Base-by-base conservation (phyloP, 768 basidiomycete species). In the Suillus variegatus region DNA sequence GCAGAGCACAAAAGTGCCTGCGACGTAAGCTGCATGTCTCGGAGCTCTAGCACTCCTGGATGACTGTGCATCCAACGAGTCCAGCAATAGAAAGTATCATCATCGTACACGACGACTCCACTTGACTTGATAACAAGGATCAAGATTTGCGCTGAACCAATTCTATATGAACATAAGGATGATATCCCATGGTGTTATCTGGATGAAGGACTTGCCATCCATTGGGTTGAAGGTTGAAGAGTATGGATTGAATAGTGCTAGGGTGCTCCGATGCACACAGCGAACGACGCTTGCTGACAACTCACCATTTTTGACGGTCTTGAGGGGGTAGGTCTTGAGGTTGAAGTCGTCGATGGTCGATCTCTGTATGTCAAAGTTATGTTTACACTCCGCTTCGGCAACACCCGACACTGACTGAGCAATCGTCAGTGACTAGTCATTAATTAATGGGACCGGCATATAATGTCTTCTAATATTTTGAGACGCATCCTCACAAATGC, bases 221-320 rank as follows among this genome's bases (percentile, higher is more conserved):
- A 85, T 80, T 83, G 75, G 72, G 74, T 73, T 52, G 63, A 35
- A 41, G 16, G 36, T 60, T 32, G 64, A 68, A 66, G 43, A 61
- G 74, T 75, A 79, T 75, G 74, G 76, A 78, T 70, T 77, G 75
- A 77, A 74, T 75, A 70, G 72, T 71, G 68, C 78, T 74, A 79
- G 78, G 79, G 77, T 18, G 6, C 77, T 79, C 83, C 78, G 76
- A 73, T 72, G 70, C 66, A 68, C 70, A 62, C 66, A 54, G 64
- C 25, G 62, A 71, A 57, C 58, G 69, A 43, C 28, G 25, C 41
- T 68, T 68, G 57, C 35, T 6, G n/a, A 54, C 8, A 38, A 77
- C 86, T 87, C 78, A 88, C 87, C 86, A 88, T 88, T 80, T 80
- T 77, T 69, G 72, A 63, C 54, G 68, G 74, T 81, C 78, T 82